Percentiles rank a stretch among this genome's conserved stretches.
Evolutionary conservation across 1,284 basidiomycete species (phyloP).

Genomic region (Ganoderma sp.): DNA sequence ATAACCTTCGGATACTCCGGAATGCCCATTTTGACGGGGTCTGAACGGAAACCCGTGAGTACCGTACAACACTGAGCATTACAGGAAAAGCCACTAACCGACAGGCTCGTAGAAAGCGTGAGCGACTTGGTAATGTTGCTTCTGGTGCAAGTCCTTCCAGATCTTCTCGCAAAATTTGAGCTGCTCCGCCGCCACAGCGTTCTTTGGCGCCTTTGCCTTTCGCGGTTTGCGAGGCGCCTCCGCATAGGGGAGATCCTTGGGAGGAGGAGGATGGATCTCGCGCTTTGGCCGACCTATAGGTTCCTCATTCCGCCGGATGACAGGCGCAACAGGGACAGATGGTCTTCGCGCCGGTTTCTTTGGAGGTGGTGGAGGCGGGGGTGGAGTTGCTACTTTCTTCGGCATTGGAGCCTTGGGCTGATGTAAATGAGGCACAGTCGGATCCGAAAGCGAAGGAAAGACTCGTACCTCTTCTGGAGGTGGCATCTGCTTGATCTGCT

Average conservation of each 20-base stretch:
- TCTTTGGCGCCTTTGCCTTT: conserved; percentile 65
- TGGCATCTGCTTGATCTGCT: conserved; percentile 86
- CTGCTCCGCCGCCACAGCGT: conserved; percentile 82
- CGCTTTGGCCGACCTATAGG: conserved; percentile 87
- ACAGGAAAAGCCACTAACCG: conserved; percentile 57
- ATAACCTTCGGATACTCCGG: conserved; percentile 88
- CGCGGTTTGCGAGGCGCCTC: conserved; percentile 76
- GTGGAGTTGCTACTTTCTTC: conserved; percentile 57
- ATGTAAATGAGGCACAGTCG: neutral
- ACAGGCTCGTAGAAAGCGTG: conserved; percentile 94
- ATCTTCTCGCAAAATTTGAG: conserved; percentile 84
- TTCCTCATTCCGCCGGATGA: conserved; percentile 74
- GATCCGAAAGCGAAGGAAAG: neutral
- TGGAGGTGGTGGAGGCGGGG: conserved; percentile 41
- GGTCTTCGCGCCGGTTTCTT: conserved; percentile 69
- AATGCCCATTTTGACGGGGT: conserved; percentile 80
- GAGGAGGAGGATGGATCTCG: conserved; percentile 94
- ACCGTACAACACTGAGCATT: neutral
- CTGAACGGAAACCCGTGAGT: conserved; percentile 43
- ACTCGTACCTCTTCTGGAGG: conserved; percentile 70
- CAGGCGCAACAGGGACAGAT: conserved; percentile 74
- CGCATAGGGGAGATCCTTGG: conserved; percentile 88
- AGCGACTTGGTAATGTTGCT: conserved; percentile 77
- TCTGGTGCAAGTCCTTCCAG: conserved; percentile 79
- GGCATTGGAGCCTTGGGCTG: conserved; percentile 57